Evolutionary conservation across 371 early-diverging fungal species (phyloP).

Genomic region (Phascolomyces articulosus): DNA sequence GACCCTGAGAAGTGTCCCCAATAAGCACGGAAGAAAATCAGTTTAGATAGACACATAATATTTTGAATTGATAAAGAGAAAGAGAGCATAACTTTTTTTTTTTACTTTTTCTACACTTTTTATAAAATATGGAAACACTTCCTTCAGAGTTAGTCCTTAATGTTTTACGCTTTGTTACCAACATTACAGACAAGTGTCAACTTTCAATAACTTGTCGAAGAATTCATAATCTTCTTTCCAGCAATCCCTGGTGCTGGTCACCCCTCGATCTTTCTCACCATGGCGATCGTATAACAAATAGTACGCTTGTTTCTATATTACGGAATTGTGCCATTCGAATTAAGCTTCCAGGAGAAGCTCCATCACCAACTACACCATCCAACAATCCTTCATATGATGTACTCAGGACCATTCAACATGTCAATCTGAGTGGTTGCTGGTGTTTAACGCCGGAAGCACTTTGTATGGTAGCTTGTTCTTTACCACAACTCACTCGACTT

Average conservation of each 20-base stretch:
- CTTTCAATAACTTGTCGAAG: slow-evolving; percentile 26
- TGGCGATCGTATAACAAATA: slow-evolving; percentile 22
- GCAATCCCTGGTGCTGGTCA: slow-evolving; percentile 35
- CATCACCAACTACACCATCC: neutral
- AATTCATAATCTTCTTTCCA: slow-evolving; percentile 20
- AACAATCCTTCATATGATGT: neutral
- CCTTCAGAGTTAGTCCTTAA: slow-evolving; percentile 21
- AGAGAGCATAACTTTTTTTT: neutral
- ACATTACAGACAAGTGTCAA: slow-evolving; percentile 36
- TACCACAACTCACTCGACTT: slow-evolving; percentile 23
- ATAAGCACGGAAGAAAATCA: too few relatives aligned
- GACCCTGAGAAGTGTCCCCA: too few relatives aligned
- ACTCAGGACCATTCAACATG: neutral
- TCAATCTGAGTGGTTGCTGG: slow-evolving; percentile 44
- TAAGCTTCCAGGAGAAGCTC: neutral
- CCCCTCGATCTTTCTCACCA: slow-evolving; percentile 37
- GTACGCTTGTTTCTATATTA: slow-evolving; percentile 25
- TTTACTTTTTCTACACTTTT: neutral
- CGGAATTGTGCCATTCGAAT: slow-evolving; percentile 23
- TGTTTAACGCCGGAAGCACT: slow-evolving; percentile 30
- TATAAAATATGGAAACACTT: slow-evolving; percentile 19
- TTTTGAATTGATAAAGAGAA: too few relatives aligned
- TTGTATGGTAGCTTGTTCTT: slow-evolving; percentile 22
- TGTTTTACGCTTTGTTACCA: slow-evolving; percentile 12
- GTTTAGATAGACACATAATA: too few relatives aligned